Conservation (phyloP, 1,139 yeast genomes). For the Yamadazyma siamensis region DNA sequence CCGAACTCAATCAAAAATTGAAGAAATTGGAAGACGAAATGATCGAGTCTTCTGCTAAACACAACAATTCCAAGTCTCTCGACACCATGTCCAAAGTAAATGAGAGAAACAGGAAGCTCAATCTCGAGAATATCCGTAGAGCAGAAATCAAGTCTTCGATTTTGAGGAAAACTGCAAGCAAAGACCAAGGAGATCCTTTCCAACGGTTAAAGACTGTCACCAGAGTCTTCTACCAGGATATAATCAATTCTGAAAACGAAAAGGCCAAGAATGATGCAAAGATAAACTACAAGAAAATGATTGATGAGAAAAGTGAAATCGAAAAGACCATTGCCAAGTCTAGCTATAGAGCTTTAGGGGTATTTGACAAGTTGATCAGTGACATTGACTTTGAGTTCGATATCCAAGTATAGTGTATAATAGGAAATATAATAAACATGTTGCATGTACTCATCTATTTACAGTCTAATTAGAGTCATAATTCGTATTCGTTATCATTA, state of each 20-base stretch:
- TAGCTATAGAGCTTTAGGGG: slow-evolving; percentile 44
- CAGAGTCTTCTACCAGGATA: slow-evolving; percentile 67
- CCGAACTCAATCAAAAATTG: slow-evolving; percentile 46
- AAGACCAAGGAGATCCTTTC: slow-evolving; percentile 76
- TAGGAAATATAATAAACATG: too few species aligned
- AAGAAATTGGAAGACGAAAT: slow-evolving; percentile 29
- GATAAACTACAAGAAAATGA: slow-evolving; percentile 28
- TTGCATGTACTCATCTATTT: too few species aligned
- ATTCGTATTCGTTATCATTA: too few species aligned
- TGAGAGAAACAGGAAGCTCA: slow-evolving; percentile 78
- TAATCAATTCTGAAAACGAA: slow-evolving; percentile 43
- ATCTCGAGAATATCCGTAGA: slow-evolving; percentile 69
- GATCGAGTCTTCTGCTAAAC: slow-evolving; percentile 20
- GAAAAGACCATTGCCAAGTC: slow-evolving; percentile 41
- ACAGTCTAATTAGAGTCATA: too few species aligned
- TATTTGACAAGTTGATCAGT: slow-evolving; percentile 39
- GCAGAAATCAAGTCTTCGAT: slow-evolving; percentile 72
- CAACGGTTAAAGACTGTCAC: slow-evolving; percentile 85
- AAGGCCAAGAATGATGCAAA: slow-evolving; percentile 42
- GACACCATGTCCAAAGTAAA: slow-evolving; percentile 60
- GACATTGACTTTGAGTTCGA: slow-evolving; percentile 35
- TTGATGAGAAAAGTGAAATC: slow-evolving; percentile 36
- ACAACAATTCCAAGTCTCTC: slow-evolving; percentile 20
- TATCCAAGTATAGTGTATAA: slow-evolving; percentile 8
- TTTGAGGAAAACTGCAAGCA: slow-evolving; percentile 46